These are phyloP conservation scores for Suhomyces atakaporum DNA, from an alignment of 1,139 yeast genomes.

Conservation along the genomic window DNA sequence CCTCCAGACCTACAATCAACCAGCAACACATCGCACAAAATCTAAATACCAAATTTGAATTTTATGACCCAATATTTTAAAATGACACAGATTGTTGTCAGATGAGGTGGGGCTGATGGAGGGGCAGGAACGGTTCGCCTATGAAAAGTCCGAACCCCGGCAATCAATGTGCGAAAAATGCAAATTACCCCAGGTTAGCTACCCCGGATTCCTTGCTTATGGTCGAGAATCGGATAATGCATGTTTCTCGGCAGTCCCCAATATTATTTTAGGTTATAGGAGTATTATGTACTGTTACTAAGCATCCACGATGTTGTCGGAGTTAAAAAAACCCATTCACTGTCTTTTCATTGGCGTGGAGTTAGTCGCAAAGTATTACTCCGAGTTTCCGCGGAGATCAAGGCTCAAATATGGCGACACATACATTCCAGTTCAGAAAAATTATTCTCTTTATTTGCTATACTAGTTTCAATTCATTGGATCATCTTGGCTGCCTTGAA, in stretches of 20 bases:
- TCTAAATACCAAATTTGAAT: no score
- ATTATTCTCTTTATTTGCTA: no score
- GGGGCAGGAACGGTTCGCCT: conserved; percentile 4
- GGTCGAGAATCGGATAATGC: neutral
- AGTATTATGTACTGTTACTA: no score
- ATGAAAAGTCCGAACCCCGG: neutral
- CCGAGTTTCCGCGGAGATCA: no score
- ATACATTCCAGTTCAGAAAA: neutral
- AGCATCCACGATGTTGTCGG: no score
- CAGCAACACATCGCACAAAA: no score
- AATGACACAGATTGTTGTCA: conserved; percentile 1
- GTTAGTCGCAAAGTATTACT: no score
- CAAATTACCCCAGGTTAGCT: conserved; percentile 2
- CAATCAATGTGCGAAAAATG: neutral
- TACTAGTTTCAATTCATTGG: neutral
- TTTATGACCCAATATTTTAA: no score
- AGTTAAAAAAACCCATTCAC: no score
- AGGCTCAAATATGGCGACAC: no score
- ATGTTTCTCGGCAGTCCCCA: neutral
- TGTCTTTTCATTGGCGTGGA: no score
- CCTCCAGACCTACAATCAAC: no score
- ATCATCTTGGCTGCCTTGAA: conserved; percentile 60
- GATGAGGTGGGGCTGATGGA: conserved; percentile 6
- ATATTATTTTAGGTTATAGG: neutral
- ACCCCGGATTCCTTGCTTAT: conserved; percentile 2